A percentile compares a stretch with the other conserved stretches of the same genome.
Conservation (phyloP, 768 basidiomycete genomes). For the Trametes coccinea region DNA sequence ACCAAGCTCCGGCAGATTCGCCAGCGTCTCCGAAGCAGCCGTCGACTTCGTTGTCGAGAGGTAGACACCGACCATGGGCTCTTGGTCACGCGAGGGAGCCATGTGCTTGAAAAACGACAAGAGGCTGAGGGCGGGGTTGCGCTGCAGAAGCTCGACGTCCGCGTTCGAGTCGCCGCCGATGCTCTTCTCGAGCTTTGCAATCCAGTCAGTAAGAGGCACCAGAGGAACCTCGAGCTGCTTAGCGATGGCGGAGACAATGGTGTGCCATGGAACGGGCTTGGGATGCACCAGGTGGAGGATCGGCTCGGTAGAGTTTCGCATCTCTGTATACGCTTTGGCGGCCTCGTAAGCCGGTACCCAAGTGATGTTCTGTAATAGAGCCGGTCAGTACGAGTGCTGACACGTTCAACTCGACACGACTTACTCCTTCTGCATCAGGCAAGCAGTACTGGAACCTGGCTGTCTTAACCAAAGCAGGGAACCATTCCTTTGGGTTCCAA, state of each 20-base stretch:
- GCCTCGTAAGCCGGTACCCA: conserved; percentile 42
- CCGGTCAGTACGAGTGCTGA: too few species aligned
- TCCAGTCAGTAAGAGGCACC: conserved; percentile 30
- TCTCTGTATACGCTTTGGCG: conserved; percentile 35
- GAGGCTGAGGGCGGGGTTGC: background rate
- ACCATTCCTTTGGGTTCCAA: conserved; percentile 49
- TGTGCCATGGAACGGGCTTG: conserved; percentile 34
- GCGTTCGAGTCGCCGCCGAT: background rate
- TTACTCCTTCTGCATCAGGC: conserved; percentile 38
- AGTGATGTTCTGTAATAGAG: conserved; percentile 34
- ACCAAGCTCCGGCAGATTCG: background rate
- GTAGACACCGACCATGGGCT: background rate
- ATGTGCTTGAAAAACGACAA: background rate
- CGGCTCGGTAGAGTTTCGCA: conserved; percentile 7
- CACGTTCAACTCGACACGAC: background rate
- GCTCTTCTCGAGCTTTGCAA: conserved; percentile 2
- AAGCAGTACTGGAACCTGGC: conserved; percentile 27
- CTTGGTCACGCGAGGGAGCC: background rate
- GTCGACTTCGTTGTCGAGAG: background rate
- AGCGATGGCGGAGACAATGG: conserved; percentile 5
- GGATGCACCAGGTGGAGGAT: conserved; percentile 45
- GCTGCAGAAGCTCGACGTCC: background rate
- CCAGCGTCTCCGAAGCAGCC: background rate
- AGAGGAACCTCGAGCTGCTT: conserved; percentile 25
- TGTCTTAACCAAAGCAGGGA: conserved; percentile 42